phyloP scores from a whole-genome alignment of 805 yeast species.

The Saccharomycopsis sp. region DNA sequence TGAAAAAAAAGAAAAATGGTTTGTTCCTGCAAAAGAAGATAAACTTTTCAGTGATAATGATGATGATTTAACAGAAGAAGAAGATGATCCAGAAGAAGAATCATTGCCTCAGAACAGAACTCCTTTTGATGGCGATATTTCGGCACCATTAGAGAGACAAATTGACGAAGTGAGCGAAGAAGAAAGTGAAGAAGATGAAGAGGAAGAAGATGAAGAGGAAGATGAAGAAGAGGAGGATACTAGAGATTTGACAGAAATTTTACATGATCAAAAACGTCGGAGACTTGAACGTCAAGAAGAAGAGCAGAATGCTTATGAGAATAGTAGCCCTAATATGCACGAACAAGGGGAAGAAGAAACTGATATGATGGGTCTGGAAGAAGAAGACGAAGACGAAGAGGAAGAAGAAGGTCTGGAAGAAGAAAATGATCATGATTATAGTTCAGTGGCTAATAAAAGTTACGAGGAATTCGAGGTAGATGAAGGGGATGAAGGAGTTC shows the following conservation, averaged over 20 bases:
- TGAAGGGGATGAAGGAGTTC: constrained; percentile 19
- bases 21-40: neutral
- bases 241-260: neutral
- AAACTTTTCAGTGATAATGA: constrained; percentile 14
- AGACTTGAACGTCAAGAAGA: neutral
- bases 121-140: neutral
- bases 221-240: constrained; percentile 8
- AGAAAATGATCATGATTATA: constrained; percentile 17
- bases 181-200: neutral
- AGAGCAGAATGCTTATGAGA: neutral
- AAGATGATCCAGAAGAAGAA: constrained; percentile 10
- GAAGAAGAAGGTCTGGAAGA: constrained; percentile 1
- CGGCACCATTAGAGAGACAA: constrained; percentile 1
- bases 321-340: neutral
- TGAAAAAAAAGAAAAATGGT: constrained; percentile 25
- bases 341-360: constrained; percentile 4
- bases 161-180: constrained; percentile 30
- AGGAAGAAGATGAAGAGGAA: constrained; percentile 18
- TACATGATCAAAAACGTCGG: neutral
- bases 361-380: constrained; percentile 6
- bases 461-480: too few relatives aligned
- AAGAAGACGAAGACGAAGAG: constrained; percentile 9
- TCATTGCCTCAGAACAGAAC: neutral
- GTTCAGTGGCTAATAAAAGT: too few relatives aligned
- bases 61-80: constrained; percentile 18